A percentile compares a stretch with the other conserved stretches of the same genome.
Conservation (phyloP, 2,329 filamentous ascomycete species). For the Scedosporium dehoogii region DNA sequence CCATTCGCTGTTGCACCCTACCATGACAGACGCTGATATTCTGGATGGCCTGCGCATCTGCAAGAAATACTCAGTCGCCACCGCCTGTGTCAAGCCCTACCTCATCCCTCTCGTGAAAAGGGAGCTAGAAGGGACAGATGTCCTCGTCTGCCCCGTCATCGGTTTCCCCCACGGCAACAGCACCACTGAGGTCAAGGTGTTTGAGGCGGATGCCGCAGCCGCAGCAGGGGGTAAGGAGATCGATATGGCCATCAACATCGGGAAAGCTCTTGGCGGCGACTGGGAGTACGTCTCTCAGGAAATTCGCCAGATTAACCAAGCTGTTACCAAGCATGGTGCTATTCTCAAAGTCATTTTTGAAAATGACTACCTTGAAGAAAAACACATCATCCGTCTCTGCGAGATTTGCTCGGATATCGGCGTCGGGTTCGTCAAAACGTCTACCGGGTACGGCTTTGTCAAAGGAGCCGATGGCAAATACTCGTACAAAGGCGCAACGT, state of each 20-base stretch:
- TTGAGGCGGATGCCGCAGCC: constrained; percentile 38
- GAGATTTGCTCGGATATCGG: constrained; percentile 39
- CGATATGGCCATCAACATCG: constrained; percentile 53
- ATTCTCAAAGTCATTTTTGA: constrained; percentile 54
- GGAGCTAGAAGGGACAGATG: constrained; percentile 35
- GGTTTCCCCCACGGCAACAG: constrained; percentile 52
- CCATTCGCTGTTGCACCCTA: constrained; percentile 52
- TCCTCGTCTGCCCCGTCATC: constrained; percentile 46
- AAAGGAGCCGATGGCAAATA: constrained; percentile 42
- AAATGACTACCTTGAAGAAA: constrained; percentile 42
- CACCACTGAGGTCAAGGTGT: constrained; percentile 41
- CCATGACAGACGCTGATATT: constrained; percentile 47
- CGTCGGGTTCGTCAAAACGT: constrained; percentile 51
- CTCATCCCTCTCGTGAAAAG: constrained; percentile 35
- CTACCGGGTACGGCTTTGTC: constrained; percentile 51
- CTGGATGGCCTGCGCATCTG: constrained; percentile 35
- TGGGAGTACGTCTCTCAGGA: constrained; percentile 47
- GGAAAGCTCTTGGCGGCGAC: constrained; percentile 44
- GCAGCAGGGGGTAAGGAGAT: constrained; percentile 41
- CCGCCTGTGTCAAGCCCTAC: constrained; percentile 51
- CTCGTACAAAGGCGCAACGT: constrained; percentile 42
- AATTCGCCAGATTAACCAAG: constrained; percentile 38
- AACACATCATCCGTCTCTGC: constrained; percentile 42
- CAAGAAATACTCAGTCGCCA: constrained; percentile 37
- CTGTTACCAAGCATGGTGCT: constrained; percentile 30